These are phyloP conservation scores for Leishmania turanica DNA, from an alignment of 208 protist species.

Conservation along the genomic window DNA sequence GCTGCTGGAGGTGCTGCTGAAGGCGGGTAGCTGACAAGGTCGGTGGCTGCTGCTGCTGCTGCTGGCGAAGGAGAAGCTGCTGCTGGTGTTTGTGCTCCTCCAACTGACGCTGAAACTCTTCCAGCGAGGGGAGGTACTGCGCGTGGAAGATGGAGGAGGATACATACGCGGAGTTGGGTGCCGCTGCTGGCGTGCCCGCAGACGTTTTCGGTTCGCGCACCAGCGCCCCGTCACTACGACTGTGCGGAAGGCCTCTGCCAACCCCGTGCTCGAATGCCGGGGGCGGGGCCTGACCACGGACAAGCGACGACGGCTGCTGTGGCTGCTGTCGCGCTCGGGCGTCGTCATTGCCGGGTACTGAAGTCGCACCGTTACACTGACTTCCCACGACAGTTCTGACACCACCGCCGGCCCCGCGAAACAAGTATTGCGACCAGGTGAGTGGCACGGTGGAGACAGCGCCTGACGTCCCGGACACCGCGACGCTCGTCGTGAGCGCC, in stretches of 20 bases:
- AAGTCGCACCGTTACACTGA: neutral
- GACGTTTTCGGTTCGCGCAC: neutral
- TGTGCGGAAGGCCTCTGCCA: neutral
- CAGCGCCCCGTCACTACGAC: slow-evolving; percentile 3
- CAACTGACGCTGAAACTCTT: slow-evolving; percentile 36
- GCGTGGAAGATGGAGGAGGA: slow-evolving; percentile 31
- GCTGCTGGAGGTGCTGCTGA: slow-evolving; percentile 23
- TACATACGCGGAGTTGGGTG: neutral
- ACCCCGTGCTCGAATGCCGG: neutral
- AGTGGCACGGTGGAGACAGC: slow-evolving; percentile 1
- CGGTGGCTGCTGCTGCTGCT: slow-evolving; percentile 9
- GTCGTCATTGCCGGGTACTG: neutral
- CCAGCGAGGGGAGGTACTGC: slow-evolving; percentile 37
- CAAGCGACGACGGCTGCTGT: slow-evolving; percentile 1
- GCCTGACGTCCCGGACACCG: neutral
- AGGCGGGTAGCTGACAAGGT: slow-evolving; percentile 29
- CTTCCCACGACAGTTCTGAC: neutral
- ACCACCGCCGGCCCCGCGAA: neutral
- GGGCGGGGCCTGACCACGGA: neutral
- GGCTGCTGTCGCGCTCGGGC: slow-evolving; percentile 3
- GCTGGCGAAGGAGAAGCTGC: slow-evolving; percentile 19
- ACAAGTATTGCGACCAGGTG: slow-evolving; percentile 33
- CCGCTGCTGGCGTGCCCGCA: slow-evolving; percentile 7
- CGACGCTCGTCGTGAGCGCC: neutral
- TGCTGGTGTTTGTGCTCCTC: slow-evolving; percentile 24